A percentile compares a stretch with the other conserved stretches of the same genome.
Conservation (phyloP, 1,284 basidiomycete species). For the Ceratobasidium sp. region DNA sequence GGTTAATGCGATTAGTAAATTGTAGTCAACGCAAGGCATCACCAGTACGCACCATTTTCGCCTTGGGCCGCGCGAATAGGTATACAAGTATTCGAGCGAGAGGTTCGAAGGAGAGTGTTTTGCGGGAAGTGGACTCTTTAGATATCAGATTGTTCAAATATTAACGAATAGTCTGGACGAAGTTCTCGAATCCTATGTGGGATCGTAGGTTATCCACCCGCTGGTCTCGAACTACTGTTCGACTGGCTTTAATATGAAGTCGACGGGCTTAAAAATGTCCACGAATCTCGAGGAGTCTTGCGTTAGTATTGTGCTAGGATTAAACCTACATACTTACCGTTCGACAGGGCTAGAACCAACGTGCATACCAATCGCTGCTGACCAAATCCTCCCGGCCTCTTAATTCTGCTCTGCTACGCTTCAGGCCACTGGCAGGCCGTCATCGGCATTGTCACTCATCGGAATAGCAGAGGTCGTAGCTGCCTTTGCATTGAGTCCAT, state of each 20-base stretch:
- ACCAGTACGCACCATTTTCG: constrained; percentile 71
- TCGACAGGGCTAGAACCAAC: constrained; percentile 90
- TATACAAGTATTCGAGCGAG: constrained; percentile 83
- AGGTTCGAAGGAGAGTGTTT: constrained; percentile 90
- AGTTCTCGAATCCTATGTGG: constrained; percentile 80
- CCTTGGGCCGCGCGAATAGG: constrained; percentile 76
- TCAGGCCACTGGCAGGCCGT: constrained; percentile 59
- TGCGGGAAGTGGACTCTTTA: constrained; percentile 95
- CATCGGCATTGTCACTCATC: constrained; percentile 53
- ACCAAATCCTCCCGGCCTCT: constrained; percentile 73
- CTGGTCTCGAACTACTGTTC: constrained; percentile 89
- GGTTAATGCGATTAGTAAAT: constrained; percentile 6
- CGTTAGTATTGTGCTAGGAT: background rate
- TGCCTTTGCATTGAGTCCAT: constrained; percentile 66
- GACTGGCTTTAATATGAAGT: constrained; percentile 97
- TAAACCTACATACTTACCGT: constrained; percentile 65
- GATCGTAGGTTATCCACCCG: constrained; percentile 96
- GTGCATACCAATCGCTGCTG: constrained; percentile 88
- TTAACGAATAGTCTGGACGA: constrained; percentile 55
- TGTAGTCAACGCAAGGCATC: too few relatives aligned
- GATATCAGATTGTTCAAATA: constrained; percentile 17
- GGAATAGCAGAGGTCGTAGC: constrained; percentile 58
- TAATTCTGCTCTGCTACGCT: constrained; percentile 74
- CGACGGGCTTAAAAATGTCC: constrained; percentile 90
- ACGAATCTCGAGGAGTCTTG: constrained; percentile 68